These are phyloP conservation scores for Hylodesmum podocarpum DNA, from an alignment of 306 rosid genomes.

Conservation along the genomic window DNA sequence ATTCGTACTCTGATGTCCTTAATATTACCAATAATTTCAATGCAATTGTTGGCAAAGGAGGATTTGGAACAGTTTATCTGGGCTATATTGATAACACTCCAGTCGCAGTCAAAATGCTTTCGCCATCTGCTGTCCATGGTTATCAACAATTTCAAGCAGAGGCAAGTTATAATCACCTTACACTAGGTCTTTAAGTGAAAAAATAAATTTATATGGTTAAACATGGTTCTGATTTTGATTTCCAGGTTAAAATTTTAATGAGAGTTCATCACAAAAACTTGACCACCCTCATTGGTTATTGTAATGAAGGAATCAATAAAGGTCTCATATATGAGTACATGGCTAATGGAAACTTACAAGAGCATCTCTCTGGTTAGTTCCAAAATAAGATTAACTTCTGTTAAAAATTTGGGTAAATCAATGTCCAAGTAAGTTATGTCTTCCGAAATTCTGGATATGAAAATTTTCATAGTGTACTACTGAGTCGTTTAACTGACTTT, in stretches of 20 bases:
- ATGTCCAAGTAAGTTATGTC: neutral
- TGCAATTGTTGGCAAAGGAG: no score
- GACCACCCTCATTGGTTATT: no score
- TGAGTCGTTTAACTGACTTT: no score
- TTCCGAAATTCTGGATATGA: neutral
- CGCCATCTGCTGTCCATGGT: constrained; percentile 47
- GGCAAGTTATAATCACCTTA: constrained; percentile 13
- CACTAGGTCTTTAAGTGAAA: neutral
- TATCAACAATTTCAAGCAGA: no score
- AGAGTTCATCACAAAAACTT: constrained; percentile 38
- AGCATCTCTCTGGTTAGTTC: constrained; percentile 35
- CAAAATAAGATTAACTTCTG: neutral
- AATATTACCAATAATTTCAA: no score
- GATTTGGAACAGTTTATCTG: no score
- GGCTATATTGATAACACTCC: constrained; percentile 35
- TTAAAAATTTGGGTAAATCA: neutral
- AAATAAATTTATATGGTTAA: neutral
- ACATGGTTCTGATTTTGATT: neutral
- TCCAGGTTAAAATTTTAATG: constrained; percentile 22
- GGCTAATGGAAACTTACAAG: constrained; percentile 27
- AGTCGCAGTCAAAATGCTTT: constrained; percentile 57
- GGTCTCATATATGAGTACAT: no score
- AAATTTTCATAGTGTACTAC: no score
- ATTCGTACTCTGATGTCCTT: no score
- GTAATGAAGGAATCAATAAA: no score